These are phyloP conservation scores for Gaultheria prostrata DNA, from an alignment of 148 eudicot genomes.

Conservation along the genomic window DNA sequence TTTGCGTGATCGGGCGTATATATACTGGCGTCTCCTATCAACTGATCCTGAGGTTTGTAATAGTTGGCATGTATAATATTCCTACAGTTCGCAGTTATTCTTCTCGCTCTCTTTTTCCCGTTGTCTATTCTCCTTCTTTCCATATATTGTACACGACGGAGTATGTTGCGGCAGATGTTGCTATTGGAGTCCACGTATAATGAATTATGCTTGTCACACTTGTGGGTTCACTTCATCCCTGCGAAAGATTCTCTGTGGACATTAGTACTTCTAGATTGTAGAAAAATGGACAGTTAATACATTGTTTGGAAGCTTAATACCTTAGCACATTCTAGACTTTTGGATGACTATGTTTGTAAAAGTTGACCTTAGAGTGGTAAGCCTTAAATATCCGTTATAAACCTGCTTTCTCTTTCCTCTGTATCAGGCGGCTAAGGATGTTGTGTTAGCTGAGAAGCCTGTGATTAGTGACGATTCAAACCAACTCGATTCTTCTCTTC, in stretches of 20 bases:
- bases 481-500: slow-evolving; percentile 90
- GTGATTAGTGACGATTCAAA: slow-evolving; percentile 96
- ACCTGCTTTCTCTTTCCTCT: slow-evolving; percentile 6
- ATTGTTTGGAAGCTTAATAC: slow-evolving; percentile 7
- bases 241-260: not conserved
- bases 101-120: not conserved
- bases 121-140: not conserved
- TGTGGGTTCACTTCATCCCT: not conserved
- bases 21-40: slow-evolving; percentile 98
- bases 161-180: not conserved
- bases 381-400: not conserved
- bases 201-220: not conserved
- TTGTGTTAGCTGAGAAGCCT: slow-evolving; percentile 96
- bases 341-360: not conserved
- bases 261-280: not conserved
- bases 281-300: not conserved
- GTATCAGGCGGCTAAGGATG: slow-evolving; percentile 94
- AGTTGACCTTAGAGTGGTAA: not conserved
- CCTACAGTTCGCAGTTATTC: not conserved
- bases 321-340: not conserved
- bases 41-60: slow-evolving; percentile 91
- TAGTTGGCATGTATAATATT: not conserved
- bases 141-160: not conserved
- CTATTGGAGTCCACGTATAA: not conserved
- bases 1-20: slow-evolving; percentile 94